Evolutionary conservation across 2,329 filamentous ascomycete genomes (phyloP).

Genomic region (Mycosphaerelloides madeirae): DNA sequence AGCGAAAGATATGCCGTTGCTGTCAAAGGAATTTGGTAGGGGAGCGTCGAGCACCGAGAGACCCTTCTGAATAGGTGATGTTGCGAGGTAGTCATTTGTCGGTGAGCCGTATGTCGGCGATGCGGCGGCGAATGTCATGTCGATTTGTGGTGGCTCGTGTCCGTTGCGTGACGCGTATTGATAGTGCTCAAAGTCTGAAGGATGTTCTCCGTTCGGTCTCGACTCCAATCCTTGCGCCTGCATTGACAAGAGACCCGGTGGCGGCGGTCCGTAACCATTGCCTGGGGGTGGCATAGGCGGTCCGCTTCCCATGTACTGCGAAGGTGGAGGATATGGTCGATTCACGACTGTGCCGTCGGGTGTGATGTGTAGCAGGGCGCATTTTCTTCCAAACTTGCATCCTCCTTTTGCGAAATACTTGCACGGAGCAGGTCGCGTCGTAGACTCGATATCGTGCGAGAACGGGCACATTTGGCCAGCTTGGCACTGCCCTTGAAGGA

Average conservation of each 20-base stretch:
- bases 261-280: conserved; percentile 22
- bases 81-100: conserved; percentile 67
- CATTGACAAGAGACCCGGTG: conserved; percentile 33
- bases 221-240: conserved; percentile 31
- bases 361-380: conserved; percentile 91
- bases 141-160: conserved; percentile 39
- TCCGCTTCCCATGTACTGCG: conserved; percentile 16
- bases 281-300: conserved; percentile 11
- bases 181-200: conserved; percentile 26
- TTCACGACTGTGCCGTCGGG: conserved; percentile 92
- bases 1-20: conserved; percentile 87
- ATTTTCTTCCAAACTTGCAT: conserved; percentile 98
- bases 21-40: conserved; percentile 91
- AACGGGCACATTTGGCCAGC: conserved; percentile 95
- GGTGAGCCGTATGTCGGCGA: conserved; percentile 76
- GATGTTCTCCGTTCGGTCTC: conserved; percentile 23
- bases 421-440: conserved; percentile 81
- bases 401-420: conserved; percentile 99
- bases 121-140: conserved; percentile 54
- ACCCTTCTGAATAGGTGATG: conserved; percentile 62
- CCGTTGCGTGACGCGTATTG: conserved; percentile 26
- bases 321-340: conserved; percentile 38
- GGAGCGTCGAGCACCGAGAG: conserved; percentile 94
- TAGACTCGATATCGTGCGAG: conserved; percentile 81
- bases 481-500: conserved; percentile 90